A percentile compares a stretch with the other conserved stretches of the same genome.
Evolutionary conservation across 1,284 basidiomycete species (phyloP).

Genomic region (Trichosporon asahii): DNA sequence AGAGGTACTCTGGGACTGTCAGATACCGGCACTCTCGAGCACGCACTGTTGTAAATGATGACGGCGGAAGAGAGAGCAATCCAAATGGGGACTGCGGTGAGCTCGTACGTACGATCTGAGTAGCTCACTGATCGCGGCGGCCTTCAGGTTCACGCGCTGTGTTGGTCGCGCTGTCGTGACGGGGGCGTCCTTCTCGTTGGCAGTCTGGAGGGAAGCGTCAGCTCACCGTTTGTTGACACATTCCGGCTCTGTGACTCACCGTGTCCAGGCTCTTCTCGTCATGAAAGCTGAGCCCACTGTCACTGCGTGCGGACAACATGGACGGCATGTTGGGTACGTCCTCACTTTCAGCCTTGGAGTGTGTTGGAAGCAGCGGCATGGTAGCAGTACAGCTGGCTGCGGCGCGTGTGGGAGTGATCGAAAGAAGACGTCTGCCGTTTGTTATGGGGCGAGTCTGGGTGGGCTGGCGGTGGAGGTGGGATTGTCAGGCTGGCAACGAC

Average conservation of each 20-base stretch:
- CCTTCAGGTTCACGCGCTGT: slow-evolving; percentile 13
- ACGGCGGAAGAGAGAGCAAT: slow-evolving; percentile 82
- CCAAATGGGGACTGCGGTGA: slow-evolving; percentile 53
- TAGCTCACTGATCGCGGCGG: slow-evolving; percentile 23
- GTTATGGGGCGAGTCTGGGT: not conserved
- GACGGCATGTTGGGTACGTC: not conserved
- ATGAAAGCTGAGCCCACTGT: slow-evolving; percentile 3
- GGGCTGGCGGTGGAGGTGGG: not conserved
- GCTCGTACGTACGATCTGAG: not conserved
- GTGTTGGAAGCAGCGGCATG: slow-evolving; percentile 7
- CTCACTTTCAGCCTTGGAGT: not conserved
- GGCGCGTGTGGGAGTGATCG: not conserved
- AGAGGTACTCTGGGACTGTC: slow-evolving; percentile 61
- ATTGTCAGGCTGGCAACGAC: not conserved
- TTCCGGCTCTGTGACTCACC: not conserved
- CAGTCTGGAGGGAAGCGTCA: not conserved
- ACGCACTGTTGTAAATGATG: slow-evolving; percentile 84
- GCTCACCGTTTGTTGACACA: not conserved
- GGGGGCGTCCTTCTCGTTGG: not conserved
- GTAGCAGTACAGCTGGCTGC: not conserved
- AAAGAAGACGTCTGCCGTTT: not conserved
- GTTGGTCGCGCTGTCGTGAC: not conserved
- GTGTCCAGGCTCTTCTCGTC: not conserved
- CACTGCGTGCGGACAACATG: not conserved
- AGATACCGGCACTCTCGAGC: not conserved